phyloP scores from a whole-genome alignment of 495 filamentous ascomycete species.

The Neohortaea acidophila region DNA sequence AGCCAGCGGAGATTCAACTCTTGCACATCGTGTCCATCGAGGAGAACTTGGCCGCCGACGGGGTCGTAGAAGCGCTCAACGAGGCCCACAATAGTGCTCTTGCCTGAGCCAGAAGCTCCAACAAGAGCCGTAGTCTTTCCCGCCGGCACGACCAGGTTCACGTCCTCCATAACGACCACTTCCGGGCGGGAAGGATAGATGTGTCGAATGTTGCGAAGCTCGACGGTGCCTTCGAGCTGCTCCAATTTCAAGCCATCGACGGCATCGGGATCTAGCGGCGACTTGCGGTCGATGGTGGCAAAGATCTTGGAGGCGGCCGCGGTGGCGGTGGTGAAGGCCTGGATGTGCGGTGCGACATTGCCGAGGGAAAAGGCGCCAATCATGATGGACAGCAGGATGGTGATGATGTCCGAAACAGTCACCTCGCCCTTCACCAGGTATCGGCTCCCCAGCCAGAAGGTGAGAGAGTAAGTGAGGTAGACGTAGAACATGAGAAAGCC shows the following conservation, averaged over 20 bases:
- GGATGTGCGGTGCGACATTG: conserved; percentile 71
- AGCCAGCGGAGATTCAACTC: conserved; percentile 80
- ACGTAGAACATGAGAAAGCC: conserved; percentile 67
- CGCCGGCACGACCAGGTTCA: conserved; percentile 62
- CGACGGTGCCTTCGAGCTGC: conserved; percentile 58
- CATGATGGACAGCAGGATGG: conserved; percentile 75
- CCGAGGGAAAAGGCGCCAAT: conserved; percentile 85
- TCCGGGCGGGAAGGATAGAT: conserved; percentile 89
- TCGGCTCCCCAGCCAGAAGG: conserved; percentile 87
- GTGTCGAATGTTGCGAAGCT: conserved; percentile 72
- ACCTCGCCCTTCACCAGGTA: conserved; percentile 57
- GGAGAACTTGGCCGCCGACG: conserved; percentile 56
- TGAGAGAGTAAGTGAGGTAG: conserved; percentile 74
- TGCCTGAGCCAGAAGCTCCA: conserved; percentile 75
- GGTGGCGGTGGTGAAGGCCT: conserved; percentile 67
- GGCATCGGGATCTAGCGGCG: conserved; percentile 66
- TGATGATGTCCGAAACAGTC: conserved; percentile 42
- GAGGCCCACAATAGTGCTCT: conserved; percentile 81
- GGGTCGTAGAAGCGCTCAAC: conserved; percentile 90
- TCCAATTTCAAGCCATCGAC: conserved; percentile 57
- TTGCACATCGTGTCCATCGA: conserved; percentile 74
- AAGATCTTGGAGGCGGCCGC: conserved; percentile 84
- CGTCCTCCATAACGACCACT: conserved; percentile 69
- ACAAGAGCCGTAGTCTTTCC: conserved; percentile 81
- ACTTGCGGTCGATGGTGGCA: conserved; percentile 78